Percentiles rank a stretch among this genome's conserved stretches.
Evolutionary conservation across 108 stramenopile genomes (phyloP).

Genomic region (Stephanodiscus minutulus): DNA sequence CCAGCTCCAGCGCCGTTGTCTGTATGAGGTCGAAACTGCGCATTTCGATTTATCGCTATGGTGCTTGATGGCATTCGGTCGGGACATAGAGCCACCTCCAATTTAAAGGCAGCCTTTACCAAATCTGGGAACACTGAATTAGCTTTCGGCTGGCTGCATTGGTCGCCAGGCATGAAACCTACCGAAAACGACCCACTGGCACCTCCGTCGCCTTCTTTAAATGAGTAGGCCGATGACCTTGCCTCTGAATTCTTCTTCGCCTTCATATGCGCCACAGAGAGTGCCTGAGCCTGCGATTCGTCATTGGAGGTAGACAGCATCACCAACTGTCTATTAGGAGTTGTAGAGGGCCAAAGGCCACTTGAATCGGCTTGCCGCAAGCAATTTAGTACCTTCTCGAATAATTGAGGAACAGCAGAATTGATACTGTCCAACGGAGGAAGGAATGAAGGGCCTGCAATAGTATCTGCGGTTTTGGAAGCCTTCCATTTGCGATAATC

Average conservation of each 20-base stretch:
- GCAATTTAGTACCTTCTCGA: constrained; percentile 53
- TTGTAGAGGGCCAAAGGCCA: constrained; percentile 77
- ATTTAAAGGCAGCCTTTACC: constrained; percentile 70
- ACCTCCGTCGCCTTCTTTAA: constrained; percentile 70
- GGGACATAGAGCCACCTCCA: constrained; percentile 74
- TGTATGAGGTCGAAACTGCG: constrained; percentile 87
- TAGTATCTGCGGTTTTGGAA: background rate
- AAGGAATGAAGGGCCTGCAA: constrained; percentile 1
- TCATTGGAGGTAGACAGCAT: constrained; percentile 64
- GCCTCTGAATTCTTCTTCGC: constrained; percentile 45
- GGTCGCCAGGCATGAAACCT: constrained; percentile 78
- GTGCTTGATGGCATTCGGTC: constrained; percentile 87
- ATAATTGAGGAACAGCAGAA: constrained; percentile 60
- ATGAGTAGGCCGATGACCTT: constrained; percentile 67
- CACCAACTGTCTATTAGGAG: constrained; percentile 75
- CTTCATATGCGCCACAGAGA: constrained; percentile 51
- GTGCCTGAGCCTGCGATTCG: constrained; percentile 39
- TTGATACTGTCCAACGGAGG: constrained; percentile 49
- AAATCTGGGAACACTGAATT: constrained; percentile 86
- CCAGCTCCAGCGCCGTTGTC: constrained; percentile 95
- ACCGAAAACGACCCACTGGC: constrained; percentile 81
- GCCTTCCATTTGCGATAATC: constrained; percentile 75
- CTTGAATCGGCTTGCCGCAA: constrained; percentile 65
- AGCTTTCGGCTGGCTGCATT: constrained; percentile 72
- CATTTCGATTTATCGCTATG: constrained; percentile 97